Evolutionary conservation across 2,329 filamentous ascomycete species (phyloP), one percentile per base, ranked within the genome.

Genomic region (Microcyclospora pomicola): DNA sequence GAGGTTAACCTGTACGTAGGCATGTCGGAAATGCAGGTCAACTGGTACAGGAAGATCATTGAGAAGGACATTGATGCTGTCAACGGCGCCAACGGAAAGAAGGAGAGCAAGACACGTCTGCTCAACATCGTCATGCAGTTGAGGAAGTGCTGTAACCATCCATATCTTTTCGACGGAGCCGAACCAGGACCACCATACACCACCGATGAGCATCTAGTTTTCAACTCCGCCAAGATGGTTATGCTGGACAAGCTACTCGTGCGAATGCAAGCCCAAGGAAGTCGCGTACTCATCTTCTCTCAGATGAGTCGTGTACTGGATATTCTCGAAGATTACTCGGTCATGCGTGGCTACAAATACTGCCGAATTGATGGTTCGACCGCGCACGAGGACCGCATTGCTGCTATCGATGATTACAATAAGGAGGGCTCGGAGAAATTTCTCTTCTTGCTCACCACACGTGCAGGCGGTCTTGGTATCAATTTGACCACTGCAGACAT

Each of bases 71-170:
- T 98, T 44, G 91, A 98, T 60, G 91, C 91, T 11, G 88, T 98
- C 53, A 98, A 98, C 50, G 91, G 91, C 43, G 91, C 88, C 24
- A 85, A 82, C 46, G 91, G 91, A 36, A 98, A 95, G 65, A 82
- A 87, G 42, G 91, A 98, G 63, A 96, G 88, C 27, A 98, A 98
- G 67, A 98, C 91, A 1, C 78, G 91, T 46, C 73, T 98, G 15
- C 71, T 98, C 47, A 98, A 98, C 63, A 98, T 98, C 55, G 91
- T 98, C 51, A 98, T 98, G 91, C 91, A 98, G 62, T 73, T 98
- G 47, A 81, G 91, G 52, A 98, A 98, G 63, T 98, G 91, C 64
- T 98, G 91, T 61, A 98, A 98, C 52, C 91, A 98, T 56, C 91
- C 91, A 0, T 98, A 98, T 52, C 75, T 98, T 1, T 98, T 98